phyloP scores from a whole-genome alignment of 441 rosid species.

The Adansonia madagascariensis region DNA sequence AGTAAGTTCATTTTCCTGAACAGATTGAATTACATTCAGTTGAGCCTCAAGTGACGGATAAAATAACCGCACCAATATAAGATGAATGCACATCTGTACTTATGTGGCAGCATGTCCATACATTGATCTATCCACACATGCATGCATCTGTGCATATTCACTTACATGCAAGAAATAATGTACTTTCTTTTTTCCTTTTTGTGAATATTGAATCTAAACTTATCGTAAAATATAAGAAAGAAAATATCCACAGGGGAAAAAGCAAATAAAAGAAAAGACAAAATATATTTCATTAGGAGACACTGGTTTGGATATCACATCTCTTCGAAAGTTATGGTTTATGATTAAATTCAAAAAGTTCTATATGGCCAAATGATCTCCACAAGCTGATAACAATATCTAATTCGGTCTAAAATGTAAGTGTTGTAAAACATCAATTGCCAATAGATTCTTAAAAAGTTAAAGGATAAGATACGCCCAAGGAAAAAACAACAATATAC shows the following conservation, averaged over 20 bases:
- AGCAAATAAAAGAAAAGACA: background rate
- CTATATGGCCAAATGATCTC: background rate
- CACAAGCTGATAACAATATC: background rate
- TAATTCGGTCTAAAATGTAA: constrained; percentile 11
- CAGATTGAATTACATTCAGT: constrained; percentile 26
- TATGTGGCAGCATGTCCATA: background rate
- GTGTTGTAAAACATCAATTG: constrained; percentile 16
- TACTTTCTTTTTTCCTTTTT: too few species aligned
- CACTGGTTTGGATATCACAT: constrained; percentile 2
- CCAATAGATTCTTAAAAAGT: constrained; percentile 8
- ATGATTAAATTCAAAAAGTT: constrained; percentile 1
- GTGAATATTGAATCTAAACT: too few species aligned
- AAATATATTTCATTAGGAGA: constrained; percentile 4
- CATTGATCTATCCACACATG: background rate
- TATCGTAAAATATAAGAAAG: too few species aligned
- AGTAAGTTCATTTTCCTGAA: constrained; percentile 63
- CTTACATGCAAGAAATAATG: background rate
- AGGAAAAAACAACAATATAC: background rate
- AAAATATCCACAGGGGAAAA: too few species aligned
- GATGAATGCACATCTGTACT: background rate
- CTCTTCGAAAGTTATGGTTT: constrained; percentile 2
- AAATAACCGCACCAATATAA: background rate
- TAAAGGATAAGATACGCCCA: background rate
- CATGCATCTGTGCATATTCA: background rate
- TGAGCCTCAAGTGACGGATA: background rate